Evolutionary conservation across 257 asterid species (phyloP), one percentile per base, ranked within the genome.

Genomic region (Nemophila menziesii): DNA sequence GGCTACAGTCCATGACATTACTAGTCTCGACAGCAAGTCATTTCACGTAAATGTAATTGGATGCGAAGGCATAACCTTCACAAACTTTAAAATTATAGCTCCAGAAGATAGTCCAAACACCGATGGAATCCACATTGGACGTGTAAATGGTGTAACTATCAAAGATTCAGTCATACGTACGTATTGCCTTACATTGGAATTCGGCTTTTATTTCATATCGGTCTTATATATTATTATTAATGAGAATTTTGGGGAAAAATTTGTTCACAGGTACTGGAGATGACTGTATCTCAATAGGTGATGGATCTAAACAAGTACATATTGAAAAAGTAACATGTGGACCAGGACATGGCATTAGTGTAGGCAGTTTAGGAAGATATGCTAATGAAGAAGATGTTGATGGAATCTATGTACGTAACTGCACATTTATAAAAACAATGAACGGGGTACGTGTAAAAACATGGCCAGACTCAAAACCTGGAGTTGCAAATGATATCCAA

Each of bases 321-420:
- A 20, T 61, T 0, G 23, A 33, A 2, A 26, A 5, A 14, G 56
- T 61, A 14, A 61, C 33, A 4, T 61, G 67, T 33, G 61, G 67
- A 11, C 67, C 67, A 3, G 67, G 67, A 22, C 67, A 61, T 39
- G 67, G 67, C 9, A 54, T 61, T 4, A 48, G 52, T 39, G 39
- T 61, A 4, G 67, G 67, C 29, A 61, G 62, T 21, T 43, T 1
- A n/a, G n/a, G n/a, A n/a, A n/a, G n/a, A n/a, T n/a, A n/a, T n/a
- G n/a, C n/a, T n/a, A n/a, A n/a, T n/a, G 67, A 61, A 36, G 6
- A 12, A n/a, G 61, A 56, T 9, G 57, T 61, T 13, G 24, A 12
- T 3, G 67, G 67, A 4, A 18, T 61, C 8, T 46, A 26, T 26
- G 62, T 61, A 13, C 22, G 5, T 0, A 17, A 54, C 16, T 52